These are phyloP conservation scores for Potentilla sterilis DNA, from an alignment of 306 rosid genomes.

Conservation along the genomic window DNA sequence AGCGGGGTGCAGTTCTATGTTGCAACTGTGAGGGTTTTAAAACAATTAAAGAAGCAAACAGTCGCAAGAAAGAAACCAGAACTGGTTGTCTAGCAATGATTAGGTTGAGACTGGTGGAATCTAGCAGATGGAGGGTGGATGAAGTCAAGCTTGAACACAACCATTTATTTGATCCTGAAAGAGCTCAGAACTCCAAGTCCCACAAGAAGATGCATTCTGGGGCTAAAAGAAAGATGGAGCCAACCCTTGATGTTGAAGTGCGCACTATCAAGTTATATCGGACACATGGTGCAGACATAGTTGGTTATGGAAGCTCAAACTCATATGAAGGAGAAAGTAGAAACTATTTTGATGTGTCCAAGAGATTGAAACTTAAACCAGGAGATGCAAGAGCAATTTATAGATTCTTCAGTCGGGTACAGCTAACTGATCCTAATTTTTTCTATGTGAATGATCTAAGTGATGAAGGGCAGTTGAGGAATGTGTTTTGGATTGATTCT, in stretches of 20 bases:
- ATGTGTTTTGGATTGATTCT: slow-evolving; percentile 88
- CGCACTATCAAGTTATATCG: slow-evolving; percentile 85
- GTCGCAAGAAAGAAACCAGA: slow-evolving; percentile 87
- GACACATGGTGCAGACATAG: slow-evolving; percentile 49
- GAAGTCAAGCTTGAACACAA: slow-evolving; percentile 95
- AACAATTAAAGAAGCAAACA: slow-evolving; percentile 75
- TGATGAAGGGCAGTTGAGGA: slow-evolving; percentile 81
- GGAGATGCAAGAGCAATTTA: slow-evolving; percentile 69
- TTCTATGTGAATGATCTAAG: slow-evolving; percentile 82
- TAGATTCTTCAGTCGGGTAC: slow-evolving; percentile 59
- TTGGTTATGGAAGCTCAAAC: slow-evolving; percentile 58
- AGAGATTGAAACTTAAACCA: slow-evolving; percentile 58
- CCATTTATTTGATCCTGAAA: slow-evolving; percentile 90
- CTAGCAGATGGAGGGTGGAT: slow-evolving; percentile 91
- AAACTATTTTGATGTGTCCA: slow-evolving; percentile 36
- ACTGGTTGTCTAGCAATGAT: slow-evolving; percentile 95
- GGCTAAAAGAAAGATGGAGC: slow-evolving; percentile 76
- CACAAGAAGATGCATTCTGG: slow-evolving; percentile 80
- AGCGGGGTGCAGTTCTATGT: slow-evolving; percentile 96
- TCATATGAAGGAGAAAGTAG: slow-evolving; percentile 58
- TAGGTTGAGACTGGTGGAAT: slow-evolving; percentile 88
- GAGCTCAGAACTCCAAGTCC: slow-evolving; percentile 95
- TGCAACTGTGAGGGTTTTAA: slow-evolving; percentile 96
- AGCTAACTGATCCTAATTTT: slow-evolving; percentile 70
- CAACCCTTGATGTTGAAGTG: slow-evolving; percentile 77